Evolutionary conservation across 495 filamentous ascomycete species (phyloP).

Genomic region (Penicillium mononematosum): DNA sequence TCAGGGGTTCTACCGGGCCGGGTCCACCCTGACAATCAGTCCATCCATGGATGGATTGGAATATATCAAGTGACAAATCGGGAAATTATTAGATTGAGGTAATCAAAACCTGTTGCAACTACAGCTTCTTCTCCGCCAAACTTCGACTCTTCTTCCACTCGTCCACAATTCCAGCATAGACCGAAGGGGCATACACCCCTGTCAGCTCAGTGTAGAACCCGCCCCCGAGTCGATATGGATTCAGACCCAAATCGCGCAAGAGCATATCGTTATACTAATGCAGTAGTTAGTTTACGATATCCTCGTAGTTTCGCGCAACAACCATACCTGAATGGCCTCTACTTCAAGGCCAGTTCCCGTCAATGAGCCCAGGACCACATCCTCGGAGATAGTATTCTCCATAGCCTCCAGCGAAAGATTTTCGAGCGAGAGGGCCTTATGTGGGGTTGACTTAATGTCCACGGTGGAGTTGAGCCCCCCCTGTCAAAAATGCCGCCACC

Average conservation of each 20-base stretch:
- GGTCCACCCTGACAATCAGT: too few species aligned
- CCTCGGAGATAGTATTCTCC: constrained; percentile 25
- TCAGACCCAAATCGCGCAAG: constrained; percentile 31
- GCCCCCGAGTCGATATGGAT: constrained; percentile 32
- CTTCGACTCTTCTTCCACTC: constrained; percentile 24
- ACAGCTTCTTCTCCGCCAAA: not conserved
- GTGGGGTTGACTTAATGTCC: not conserved
- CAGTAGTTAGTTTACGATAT: not conserved
- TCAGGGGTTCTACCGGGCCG: not conserved
- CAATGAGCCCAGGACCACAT: constrained; percentile 29
- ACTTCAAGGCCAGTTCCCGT: constrained; percentile 29
- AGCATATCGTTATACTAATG: constrained; percentile 35
- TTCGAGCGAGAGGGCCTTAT: constrained; percentile 6
- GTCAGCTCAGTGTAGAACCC: constrained; percentile 25
- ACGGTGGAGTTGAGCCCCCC: constrained; percentile 17
- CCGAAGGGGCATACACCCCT: constrained; percentile 29
- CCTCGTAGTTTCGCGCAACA: not conserved
- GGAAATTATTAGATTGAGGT: not conserved
- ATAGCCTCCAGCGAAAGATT: constrained; percentile 14
- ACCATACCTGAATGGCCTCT: constrained; percentile 32
- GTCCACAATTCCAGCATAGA: constrained; percentile 33
- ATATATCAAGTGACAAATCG: too few species aligned
- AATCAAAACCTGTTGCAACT: not conserved
- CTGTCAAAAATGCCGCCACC: constrained; percentile 57
- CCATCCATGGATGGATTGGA: too few species aligned